Conservation (phyloP, 257 asterid genomes). For the Pogostemon cablin region DNA sequence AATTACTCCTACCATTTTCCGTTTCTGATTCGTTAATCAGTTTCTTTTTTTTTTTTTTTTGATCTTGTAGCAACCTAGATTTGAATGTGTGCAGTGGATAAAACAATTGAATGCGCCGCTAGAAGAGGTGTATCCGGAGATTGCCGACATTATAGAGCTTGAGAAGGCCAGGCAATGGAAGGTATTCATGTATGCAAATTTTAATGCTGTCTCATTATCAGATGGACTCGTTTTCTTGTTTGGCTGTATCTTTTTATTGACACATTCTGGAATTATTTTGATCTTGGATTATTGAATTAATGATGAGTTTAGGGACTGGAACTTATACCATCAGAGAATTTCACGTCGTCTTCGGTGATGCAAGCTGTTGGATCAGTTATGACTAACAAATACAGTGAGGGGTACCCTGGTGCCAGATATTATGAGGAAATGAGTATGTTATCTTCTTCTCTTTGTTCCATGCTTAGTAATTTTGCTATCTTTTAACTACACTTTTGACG, state of each 20-base stretch:
- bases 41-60: not conserved
- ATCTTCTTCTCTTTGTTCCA: conserved; percentile 9
- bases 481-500: conserved; percentile 13
- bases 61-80: conserved; percentile 37
- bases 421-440: conserved; percentile 92
- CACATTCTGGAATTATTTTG: not conserved
- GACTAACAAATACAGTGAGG: conserved; percentile 97
- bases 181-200: conserved; percentile 41
- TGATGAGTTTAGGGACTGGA: conserved; percentile 67
- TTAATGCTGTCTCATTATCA: not conserved
- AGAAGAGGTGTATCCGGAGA: conserved; percentile 84
- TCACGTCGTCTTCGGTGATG: conserved; percentile 92
- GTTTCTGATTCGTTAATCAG: not conserved
- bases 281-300: conserved; percentile 25
- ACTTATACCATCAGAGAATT: conserved; percentile 93
- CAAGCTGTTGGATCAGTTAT: conserved; percentile 98
- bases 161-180: conserved; percentile 98
- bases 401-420: conserved; percentile 98
- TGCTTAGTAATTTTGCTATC: not conserved
- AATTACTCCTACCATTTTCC: conserved; percentile 10
- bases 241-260: conserved; percentile 6
- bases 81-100: conserved; percentile 62
- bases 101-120: conserved; percentile 77
- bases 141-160: conserved; percentile 85
- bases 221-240: conserved; percentile 1